Conservation (phyloP, 768 basidiomycete genomes). For the Tephrocybe sp. region DNA sequence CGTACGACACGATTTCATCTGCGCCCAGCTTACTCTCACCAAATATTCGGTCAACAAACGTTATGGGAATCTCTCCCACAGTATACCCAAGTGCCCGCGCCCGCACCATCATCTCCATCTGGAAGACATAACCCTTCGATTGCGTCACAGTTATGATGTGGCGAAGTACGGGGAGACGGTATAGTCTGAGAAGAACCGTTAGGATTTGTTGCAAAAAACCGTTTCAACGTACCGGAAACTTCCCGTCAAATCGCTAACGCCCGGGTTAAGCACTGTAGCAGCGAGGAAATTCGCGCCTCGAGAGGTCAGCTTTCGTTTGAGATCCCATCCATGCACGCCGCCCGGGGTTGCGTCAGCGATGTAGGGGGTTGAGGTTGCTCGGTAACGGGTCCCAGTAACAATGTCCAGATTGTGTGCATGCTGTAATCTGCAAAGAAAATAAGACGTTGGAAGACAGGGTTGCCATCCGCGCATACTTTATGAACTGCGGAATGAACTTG, state of each 20-base stretch:
- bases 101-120: constrained; percentile 98
- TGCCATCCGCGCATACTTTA: constrained; percentile 52
- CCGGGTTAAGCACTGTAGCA: constrained; percentile 79
- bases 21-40: constrained; percentile 92
- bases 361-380: constrained; percentile 57
- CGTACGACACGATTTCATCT: constrained; percentile 85
- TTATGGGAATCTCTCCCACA: constrained; percentile 91
- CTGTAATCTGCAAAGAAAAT: constrained; percentile 56
- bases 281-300: constrained; percentile 91
- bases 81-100: constrained; percentile 82
- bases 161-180: constrained; percentile 71
- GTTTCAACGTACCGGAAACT: constrained; percentile 69
- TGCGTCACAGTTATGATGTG: constrained; percentile 84
- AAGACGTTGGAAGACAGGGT: neutral
- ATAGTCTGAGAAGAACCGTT: constrained; percentile 50
- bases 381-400: constrained; percentile 90
- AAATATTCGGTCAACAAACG: constrained; percentile 91
- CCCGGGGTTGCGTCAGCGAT: constrained; percentile 67
- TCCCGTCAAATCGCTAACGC: constrained; percentile 89
- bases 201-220: neutral
- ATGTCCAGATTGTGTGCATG: constrained; percentile 88
- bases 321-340: constrained; percentile 91
- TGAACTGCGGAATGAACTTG: constrained; percentile 93
- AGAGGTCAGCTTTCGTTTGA: constrained; percentile 85
- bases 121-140: constrained; percentile 93